Base-by-base conservation (phyloP, 176 grass and related monocot genomes). In the Carex myosuroides region DNA sequence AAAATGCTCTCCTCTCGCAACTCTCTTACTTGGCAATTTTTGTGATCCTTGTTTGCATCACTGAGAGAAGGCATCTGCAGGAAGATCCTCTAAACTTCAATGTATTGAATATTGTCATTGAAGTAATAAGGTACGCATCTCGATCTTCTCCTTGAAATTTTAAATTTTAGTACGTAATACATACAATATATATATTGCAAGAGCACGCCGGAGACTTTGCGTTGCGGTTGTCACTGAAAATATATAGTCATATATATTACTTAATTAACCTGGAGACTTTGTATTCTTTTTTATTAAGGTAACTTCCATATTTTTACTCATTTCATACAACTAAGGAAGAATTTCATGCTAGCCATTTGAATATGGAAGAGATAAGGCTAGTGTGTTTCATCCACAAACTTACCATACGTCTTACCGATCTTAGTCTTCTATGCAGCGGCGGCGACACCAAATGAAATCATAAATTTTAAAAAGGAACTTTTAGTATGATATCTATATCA, bases 1-100 rank as follows among this genome's bases (percentile, higher is more conserved):
- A 68, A 37, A 87, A 69, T 59, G 73, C 90, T 29, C 79, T 92
- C 35, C 70, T 92, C 67, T 94, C 92, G 7, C 88, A 89, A 8
- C 88, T 90, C 42, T 87, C 92, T 0, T 88, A 80, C 85, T 20
- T 92, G 8, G 70, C 83, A 35, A 85, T 90, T 83, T 94, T 92
- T 75, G 18, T 90, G 54, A 16, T 85, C 33, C 64, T 92, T 61
- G 55, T 94, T 80, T 94, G 90, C 86, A 92, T 92, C 86, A 90
- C 90, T 6, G 92, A 94, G 86, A 83, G 86, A 32, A 78, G 57
- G 46, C 87, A 92, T 35, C 60, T 95, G n/a, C 29, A 70, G 17
- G 22, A 86, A 60, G 90, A 95, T 72, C 88, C 90, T 2, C 26
- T 95, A 35, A 94, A 94, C 77, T 94, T 89, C 78, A 92, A 83